Percentiles rank a stretch among this genome's conserved stretches.
Conservation (phyloP, 2,329 filamentous ascomycete genomes). For the Hyphodiscus sp. region DNA sequence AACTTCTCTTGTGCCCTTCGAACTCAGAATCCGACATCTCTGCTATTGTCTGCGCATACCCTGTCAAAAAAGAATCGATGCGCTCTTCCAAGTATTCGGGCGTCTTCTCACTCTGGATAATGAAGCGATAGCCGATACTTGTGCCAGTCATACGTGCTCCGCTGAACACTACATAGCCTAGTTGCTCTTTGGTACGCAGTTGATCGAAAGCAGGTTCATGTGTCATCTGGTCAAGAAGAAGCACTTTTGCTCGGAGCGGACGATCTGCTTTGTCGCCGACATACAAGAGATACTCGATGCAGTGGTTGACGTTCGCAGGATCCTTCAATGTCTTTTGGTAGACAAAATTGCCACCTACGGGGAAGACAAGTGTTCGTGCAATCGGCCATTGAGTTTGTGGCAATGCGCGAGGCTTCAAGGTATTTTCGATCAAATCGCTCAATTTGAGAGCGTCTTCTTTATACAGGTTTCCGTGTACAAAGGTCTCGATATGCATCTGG, state of each 20-base stretch:
- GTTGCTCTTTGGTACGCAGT: slow-evolving; percentile 90
- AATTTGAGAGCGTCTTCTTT: slow-evolving; percentile 86
- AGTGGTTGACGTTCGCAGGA: slow-evolving; percentile 83
- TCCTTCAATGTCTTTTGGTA: slow-evolving; percentile 79
- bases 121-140: slow-evolving; percentile 77
- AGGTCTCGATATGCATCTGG: slow-evolving; percentile 80
- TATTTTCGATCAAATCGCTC: slow-evolving; percentile 74
- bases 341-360: slow-evolving; percentile 73
- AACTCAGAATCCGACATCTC: slow-evolving; percentile 81
- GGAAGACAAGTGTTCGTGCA: slow-evolving; percentile 68
- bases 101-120: slow-evolving; percentile 88
- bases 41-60: slow-evolving; percentile 58
- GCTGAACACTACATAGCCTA: slow-evolving; percentile 93
- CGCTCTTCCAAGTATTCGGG: slow-evolving; percentile 78
- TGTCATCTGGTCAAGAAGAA: slow-evolving; percentile 82
- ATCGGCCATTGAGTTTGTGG: slow-evolving; percentile 76
- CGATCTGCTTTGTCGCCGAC: slow-evolving; percentile 64
- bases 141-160: slow-evolving; percentile 66
- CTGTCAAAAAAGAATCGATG: slow-evolving; percentile 76
- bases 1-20: slow-evolving; percentile 81
- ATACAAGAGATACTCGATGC: slow-evolving; percentile 71
- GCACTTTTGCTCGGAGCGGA: slow-evolving; percentile 64
- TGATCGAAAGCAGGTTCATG: slow-evolving; percentile 94
- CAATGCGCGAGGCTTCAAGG: slow-evolving; percentile 65
- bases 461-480: slow-evolving; percentile 88